Base-by-base conservation (phyloP, 495 filamentous ascomycete species). In the Tuber microsphaerosporum region DNA sequence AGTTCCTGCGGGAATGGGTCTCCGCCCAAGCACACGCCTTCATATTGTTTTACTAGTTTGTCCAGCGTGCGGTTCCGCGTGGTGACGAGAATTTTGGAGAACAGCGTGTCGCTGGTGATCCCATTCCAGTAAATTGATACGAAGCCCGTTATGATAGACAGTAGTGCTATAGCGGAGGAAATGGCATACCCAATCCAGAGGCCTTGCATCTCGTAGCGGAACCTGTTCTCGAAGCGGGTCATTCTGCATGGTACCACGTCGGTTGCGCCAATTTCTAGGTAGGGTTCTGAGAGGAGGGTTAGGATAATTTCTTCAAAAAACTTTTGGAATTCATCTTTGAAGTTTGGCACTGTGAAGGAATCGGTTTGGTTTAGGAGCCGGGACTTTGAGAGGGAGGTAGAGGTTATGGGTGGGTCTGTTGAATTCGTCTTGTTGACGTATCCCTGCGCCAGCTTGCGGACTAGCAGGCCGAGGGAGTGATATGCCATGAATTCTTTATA, bases 21-120 rank as follows among this genome's bases (percentile, higher is more conserved):
- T 20, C 84, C 84, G 2, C 84, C 84, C 9, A 85, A 73, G 74
- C 84, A 85, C 16, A 84, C 84, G 17, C 84, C 84, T 43, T 83
- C 81, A 37, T 82, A 82, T 26, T 61, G 46, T 26, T 76, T 65
- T 16, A 83, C 80, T 12, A 85, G 45, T 22, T 75, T 72, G 71
- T 85, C 84, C 0, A 85, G 75, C 2, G 83, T 85, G 14, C 75
- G 79, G 69, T 85, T 85, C 43, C 84, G 77, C 9, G 84, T 85
- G 1, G 84, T 85, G 69, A 85, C 84, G 46, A 85, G 74, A 72
- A 85, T 85, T 56, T 84, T 85, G 1, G 84, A 84, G 75, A 85
- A 85, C 8, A 79, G 80, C 5, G 81, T 85, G 46, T 85, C 84
- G 22, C 82, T 84, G 0, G 80, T 79, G 31, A 85, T 82, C 6